Base-by-base conservation (phyloP, 75 land plant genomes). In the Picea glauca region DNA sequence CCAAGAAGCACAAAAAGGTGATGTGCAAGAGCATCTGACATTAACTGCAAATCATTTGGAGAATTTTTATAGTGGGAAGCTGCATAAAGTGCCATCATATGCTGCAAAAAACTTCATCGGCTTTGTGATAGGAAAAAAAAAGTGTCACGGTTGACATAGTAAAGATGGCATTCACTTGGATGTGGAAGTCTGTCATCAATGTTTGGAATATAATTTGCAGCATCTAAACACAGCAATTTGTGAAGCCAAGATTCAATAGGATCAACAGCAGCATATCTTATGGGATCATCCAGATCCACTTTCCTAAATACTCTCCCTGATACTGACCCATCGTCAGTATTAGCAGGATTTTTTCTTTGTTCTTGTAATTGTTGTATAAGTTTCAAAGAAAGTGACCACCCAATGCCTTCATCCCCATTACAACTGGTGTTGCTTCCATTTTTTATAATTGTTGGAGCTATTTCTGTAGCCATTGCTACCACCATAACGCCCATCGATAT, bases 61-160 rank as follows among this genome's bases (percentile, higher is more conserved):
- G n/a, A n/a, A n/a, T n/a, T n/a, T n/a, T n/a, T n/a, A n/a, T n/a
- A n/a, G n/a, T n/a, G n/a, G n/a, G n/a, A n/a, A n/a, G n/a, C n/a
- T n/a, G n/a, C n/a, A n/a, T n/a, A n/a, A n/a, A n/a, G n/a, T n/a
- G n/a, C n/a, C n/a, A n/a, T n/a, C n/a, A n/a, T n/a, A n/a, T n/a
- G 38, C 38, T 35, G 3, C 38, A 0, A 35, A 35, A 35, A 35
- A 88, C 60, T 76, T 97, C 99, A 81, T 92, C 94, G 30, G 89
- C 96, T 77, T 92, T 92, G 88, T 96, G 94, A 85, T 93, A 93
- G 46, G 99, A 96, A 84, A 96, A 96, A 64, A 26, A 96, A 85
- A 63, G 99, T 94, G 76, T 96, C 99, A 8, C 94, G 93, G 77
- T 96, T 93, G 13, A 96, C 99, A 89, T 96, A 96, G 64, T 92